Evolutionary conservation across 768 basidiomycete genomes (phyloP).

Genomic region (Leccinum variicolor): DNA sequence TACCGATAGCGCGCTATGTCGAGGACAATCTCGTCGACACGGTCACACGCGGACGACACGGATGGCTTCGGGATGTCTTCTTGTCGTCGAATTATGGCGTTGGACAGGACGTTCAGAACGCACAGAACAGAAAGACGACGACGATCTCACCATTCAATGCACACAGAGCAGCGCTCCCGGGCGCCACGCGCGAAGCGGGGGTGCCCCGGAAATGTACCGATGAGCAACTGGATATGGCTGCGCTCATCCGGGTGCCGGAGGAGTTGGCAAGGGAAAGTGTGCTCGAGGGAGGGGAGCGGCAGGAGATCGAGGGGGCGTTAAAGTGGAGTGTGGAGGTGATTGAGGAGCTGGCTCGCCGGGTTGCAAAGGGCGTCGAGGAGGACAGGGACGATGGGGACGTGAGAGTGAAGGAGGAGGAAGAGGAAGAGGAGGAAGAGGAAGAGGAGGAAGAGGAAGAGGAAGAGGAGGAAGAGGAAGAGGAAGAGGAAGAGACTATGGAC

Average conservation of each 20-base stretch:
- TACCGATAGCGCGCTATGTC: slow-evolving; percentile 39
- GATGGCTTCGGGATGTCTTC: slow-evolving; percentile 29
- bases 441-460: slow-evolving; percentile 16
- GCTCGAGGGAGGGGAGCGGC: slow-evolving; percentile 34
- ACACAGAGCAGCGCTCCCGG: slow-evolving; percentile 14
- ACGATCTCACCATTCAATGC: slow-evolving; percentile 5
- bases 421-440: slow-evolving; percentile 11
- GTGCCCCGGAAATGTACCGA: slow-evolving; percentile 7
- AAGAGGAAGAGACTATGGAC: slow-evolving; percentile 12
- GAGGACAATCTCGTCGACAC: slow-evolving; percentile 38
- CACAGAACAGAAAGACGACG: background rate
- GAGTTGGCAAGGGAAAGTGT: slow-evolving; percentile 34
- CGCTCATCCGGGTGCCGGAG: slow-evolving; percentile 38
- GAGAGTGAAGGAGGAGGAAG: slow-evolving; percentile 1
- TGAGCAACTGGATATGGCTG: slow-evolving; percentile 39
- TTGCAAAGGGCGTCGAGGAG: background rate
- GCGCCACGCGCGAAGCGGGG: slow-evolving; percentile 2
- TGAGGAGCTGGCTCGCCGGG: slow-evolving; percentile 30
- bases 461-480: too few species aligned
- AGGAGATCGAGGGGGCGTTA: slow-evolving; percentile 39
- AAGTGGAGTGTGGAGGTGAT: slow-evolving; percentile 55
- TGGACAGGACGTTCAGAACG: background rate
- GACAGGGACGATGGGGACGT: background rate
- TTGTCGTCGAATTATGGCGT: background rate
- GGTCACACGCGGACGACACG: slow-evolving; percentile 40